Base-by-base conservation (phyloP, 2,329 filamentous ascomycete genomes). In the Microcyclosporella mali region DNA sequence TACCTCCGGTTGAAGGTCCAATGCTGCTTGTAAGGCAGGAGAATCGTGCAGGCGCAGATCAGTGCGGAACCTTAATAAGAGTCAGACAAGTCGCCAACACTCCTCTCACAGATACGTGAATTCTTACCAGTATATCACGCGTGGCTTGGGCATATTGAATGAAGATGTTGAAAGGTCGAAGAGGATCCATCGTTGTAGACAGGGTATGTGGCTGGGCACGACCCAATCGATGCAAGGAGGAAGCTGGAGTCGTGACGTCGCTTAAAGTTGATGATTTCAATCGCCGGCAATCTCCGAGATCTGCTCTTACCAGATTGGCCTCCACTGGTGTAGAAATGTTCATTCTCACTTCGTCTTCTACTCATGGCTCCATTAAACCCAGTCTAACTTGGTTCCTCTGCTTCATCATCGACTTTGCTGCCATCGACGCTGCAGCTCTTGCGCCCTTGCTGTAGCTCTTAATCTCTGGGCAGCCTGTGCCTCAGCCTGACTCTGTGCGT, bases 11-110 rank as follows among this genome's bases (percentile, higher is more conserved):
- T 84, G 71, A 6, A 88, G 70, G 45, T 84, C 81, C 6, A 89
- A 65, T 0, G 85, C 85, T 2, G 83, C 82, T 60, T 81, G 74
- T 18, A 89, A 69, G 1, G 83, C 84, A 7, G 84, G 84, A 0
- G 82, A 87, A 62, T 88, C 85, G 64, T 88, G 84, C 2, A 89
- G 74, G 15, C 85, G 79, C 9, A 88, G 70, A 59, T 88, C 85
- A 4, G 85, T 88, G 41, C 85, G 77, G 56, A 87, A 87, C 51
- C 46, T 50, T 40, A 12, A 10, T 6, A 19, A 8, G 10, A n/a
- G 31, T 41, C 31, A 39, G 29, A 7, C 19, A 11, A 17, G 14
- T 6, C 4, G 9, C 16, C n/a, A 25, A 25, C n/a, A n/a, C n/a
- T n/a, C 10, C 10, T 15, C 9, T 11, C 18, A 4, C 15, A 9